Evolutionary conservation across 768 basidiomycete genomes (phyloP), one percentile per base, ranked within the genome.

Genomic region (Tylopilus balloui): DNA sequence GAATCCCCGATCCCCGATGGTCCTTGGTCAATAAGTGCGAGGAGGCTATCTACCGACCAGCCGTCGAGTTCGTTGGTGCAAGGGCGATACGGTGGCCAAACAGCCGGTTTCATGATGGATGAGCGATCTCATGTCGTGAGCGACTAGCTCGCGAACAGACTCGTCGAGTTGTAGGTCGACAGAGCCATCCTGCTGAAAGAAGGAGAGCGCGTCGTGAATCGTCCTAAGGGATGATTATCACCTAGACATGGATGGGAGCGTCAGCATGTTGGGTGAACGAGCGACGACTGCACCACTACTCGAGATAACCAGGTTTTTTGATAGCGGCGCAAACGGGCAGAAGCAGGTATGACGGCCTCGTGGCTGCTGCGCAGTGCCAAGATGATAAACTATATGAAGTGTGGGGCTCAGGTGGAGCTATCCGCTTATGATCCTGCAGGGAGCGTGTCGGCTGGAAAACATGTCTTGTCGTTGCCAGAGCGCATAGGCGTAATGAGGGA

Each of bases 291-390:
- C 36, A 32, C 34, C 35, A 14, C 31, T 15, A 3, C n/a, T n/a
- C n/a, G n/a, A n/a, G n/a, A 19, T 36, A 13, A 2, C n/a, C 29
- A n/a, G 6, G 20, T 32, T 44, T 57, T 32, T 44, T 57, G 50
- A 55, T 53, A n/a, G 42, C 15, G 56, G 42, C 35, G 42, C 20
- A 56, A 40, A 50, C 19, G 42, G 29, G n/a, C 15, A 34, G 36
- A 47, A 51, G 50, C 17, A 25, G 28, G 38, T 21, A 8, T 37
- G 24, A 25, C 6, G 20, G 52, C 60, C 61, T 63, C 47, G 35
- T 52, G 58, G 49, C 27, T 28, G 28, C 34, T 32, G 50, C 28
- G 44, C 51, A 43, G 51, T 13, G 27, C 25, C 41, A 43, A 36
- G 49, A 51, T 12, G 19, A 29, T n/a, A 32, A 20, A 42, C 28